A percentile compares a stretch with the other conserved stretches of the same genome.
phyloP scores from a whole-genome alignment of 2,329 filamentous ascomycete genomes.

The Fusarium staphyleae region DNA sequence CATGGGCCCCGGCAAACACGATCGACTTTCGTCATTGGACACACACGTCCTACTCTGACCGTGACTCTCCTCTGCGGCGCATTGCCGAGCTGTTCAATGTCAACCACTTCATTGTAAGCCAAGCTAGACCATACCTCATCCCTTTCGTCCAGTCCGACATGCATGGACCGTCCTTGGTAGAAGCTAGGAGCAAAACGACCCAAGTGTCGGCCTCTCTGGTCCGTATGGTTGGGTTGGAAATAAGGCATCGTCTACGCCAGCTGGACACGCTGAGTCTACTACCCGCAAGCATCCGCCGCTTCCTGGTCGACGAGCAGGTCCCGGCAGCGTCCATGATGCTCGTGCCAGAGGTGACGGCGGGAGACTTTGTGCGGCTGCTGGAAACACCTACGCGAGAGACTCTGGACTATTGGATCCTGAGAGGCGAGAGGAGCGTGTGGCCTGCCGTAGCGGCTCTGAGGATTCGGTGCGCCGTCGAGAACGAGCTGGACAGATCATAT shows the following conservation, averaged over 20 bases:
- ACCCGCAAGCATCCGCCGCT: slow-evolving; percentile 72
- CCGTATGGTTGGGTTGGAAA: slow-evolving; percentile 75
- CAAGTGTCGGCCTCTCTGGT: slow-evolving; percentile 66
- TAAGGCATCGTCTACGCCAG: slow-evolving; percentile 82
- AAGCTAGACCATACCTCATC: slow-evolving; percentile 87
- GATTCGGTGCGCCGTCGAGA: slow-evolving; percentile 83
- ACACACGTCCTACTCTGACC: slow-evolving; percentile 69
- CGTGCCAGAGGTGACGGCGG: slow-evolving; percentile 76
- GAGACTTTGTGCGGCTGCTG: slow-evolving; percentile 80
- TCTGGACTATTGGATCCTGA: slow-evolving; percentile 83
- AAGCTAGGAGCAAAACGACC: slow-evolving; percentile 64
- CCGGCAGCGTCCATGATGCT: slow-evolving; percentile 81
- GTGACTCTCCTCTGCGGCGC: slow-evolving; percentile 69
- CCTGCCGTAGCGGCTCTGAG: slow-evolving; percentile 83
- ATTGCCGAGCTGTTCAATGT: slow-evolving; percentile 88
- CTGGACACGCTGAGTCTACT: slow-evolving; percentile 79
- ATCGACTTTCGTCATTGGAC: slow-evolving; percentile 73
- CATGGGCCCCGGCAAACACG: slow-evolving; percentile 72
- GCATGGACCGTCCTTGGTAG: slow-evolving; percentile 73
- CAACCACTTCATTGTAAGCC: slow-evolving; percentile 94
- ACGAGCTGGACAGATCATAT: slow-evolving; percentile 86
- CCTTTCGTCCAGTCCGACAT: slow-evolving; percentile 84
- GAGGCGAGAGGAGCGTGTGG: slow-evolving; percentile 90
- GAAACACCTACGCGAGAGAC: slow-evolving; percentile 80
- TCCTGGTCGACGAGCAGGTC: slow-evolving; percentile 83